Percentiles rank a stretch among this genome's conserved stretches.
Conservation (phyloP, 2,329 filamentous ascomycete genomes). For the Chalaropsis ovoidea region DNA sequence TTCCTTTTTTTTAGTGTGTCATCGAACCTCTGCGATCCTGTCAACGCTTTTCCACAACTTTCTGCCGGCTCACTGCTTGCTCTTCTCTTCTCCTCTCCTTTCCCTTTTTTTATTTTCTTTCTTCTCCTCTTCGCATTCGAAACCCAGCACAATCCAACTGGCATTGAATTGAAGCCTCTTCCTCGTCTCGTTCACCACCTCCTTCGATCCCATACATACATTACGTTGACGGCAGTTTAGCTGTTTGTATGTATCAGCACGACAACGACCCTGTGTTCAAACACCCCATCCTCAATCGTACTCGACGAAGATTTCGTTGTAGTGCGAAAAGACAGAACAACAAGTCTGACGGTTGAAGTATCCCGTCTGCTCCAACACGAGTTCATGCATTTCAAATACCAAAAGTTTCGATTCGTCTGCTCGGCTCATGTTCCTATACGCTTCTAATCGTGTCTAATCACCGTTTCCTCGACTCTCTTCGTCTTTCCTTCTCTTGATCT, state of each 20-base stretch:
- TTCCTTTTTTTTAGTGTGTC: conserved; percentile 18
- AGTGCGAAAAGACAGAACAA: conserved; percentile 24
- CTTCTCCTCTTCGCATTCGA: conserved; percentile 16
- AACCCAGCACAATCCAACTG: conserved; percentile 18
- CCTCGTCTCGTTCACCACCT: conserved; percentile 17
- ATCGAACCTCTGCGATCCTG: conserved; percentile 14
- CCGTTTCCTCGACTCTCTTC: conserved; percentile 32
- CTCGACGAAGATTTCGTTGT: conserved; percentile 24
- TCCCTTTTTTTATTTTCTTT: no score
- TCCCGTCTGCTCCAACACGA: conserved; percentile 43
- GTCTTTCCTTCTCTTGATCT: conserved; percentile 27
- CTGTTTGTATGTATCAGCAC: conserved; percentile 93
- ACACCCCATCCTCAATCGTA: conserved; percentile 55
- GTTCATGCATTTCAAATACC: conserved; percentile 45
- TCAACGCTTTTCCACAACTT: conserved; percentile 26
- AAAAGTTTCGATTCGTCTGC: conserved; percentile 39
- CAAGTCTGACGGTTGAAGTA: conserved; percentile 73
- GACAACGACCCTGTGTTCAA: conserved; percentile 79
- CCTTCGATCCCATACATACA: conserved; percentile 26
- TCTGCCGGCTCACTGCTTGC: conserved; percentile 19
- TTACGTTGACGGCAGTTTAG: conserved; percentile 27
- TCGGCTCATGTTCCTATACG: conserved; percentile 30
- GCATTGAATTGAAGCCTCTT: conserved; percentile 7
- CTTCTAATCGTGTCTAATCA: conserved; percentile 25
- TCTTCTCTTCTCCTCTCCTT: conserved; percentile 3